Evolutionary conservation across 345 rosid genomes (phyloP), one percentile per base, ranked within the genome.

Genomic region (Acer saccharum): DNA sequence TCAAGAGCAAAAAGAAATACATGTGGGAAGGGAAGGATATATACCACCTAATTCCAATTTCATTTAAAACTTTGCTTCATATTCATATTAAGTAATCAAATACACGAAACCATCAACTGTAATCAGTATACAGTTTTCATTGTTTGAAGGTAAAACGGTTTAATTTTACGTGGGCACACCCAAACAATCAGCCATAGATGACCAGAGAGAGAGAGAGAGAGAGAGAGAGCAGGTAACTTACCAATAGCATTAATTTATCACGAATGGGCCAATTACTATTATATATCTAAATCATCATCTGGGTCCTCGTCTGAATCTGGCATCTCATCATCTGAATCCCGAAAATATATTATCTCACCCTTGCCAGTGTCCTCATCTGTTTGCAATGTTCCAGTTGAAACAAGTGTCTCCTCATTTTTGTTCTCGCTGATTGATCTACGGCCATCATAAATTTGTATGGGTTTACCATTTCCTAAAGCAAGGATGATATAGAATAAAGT

Each of bases 261-360:
- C 1, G 1, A 35, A 61, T 58, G 6, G 57, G 10, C 3, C 48
- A 7, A 76, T 58, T 72, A 39, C 3, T 35, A 62, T 86, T 73
- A 96, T 68, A 96, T 92, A 79, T 96, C 99, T 80, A 94, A 74
- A 88, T 96, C 98, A 88, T 94, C 98, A 76, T 95, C 99, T 25
- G 98, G 97, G 73, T 95, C 98, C 79, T 95, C 99, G 60, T 93
- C 99, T 11, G 99, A 95, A 85, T 95, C 98, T 20, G 98, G 95
- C 85, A 80, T 83, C 85, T 95, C 99, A 82, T 94, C 99, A 75
- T 96, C 98, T 7, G 99, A 96, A 82, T 96, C 98, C 69, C 98
- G 89, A 71, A 84, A 91, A 87, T 94, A 96, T 82, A 92, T 90
- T 70, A 91, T 94, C 86, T 96, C 93, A 62, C 93, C 92, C 35